Conservation (phyloP, 192 early-diverging fungal genomes). For the Backusella psychrophila region DNA sequence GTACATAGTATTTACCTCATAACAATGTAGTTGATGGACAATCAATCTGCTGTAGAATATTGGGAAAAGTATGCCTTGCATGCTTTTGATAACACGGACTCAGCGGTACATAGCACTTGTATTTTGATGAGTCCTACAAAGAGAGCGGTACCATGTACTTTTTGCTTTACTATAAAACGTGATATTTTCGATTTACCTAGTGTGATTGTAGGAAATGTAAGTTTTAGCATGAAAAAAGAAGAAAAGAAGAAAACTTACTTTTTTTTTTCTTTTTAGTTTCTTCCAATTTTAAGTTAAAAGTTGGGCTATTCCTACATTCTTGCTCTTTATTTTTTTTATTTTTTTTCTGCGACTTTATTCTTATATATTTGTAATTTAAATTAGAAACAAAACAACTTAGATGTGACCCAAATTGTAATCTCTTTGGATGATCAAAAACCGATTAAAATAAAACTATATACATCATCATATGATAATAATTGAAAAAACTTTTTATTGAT, state of each 20-base stretch:
- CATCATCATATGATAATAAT: background rate
- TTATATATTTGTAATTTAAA: background rate
- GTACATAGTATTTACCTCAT: background rate
- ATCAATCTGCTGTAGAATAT: slow-evolving; percentile 87
- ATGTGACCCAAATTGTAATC: background rate
- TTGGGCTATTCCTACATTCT: background rate
- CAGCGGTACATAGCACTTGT: slow-evolving; percentile 85
- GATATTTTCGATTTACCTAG: slow-evolving; percentile 96
- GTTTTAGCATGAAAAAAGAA: background rate
- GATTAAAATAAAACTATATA: background rate
- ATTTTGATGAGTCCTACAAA: slow-evolving; percentile 73
- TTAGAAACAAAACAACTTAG: slow-evolving; percentile 3
- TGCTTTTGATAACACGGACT: slow-evolving; percentile 93
- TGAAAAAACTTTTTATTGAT: background rate
- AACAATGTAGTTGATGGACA: slow-evolving; percentile 82
- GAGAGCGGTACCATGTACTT: slow-evolving; percentile 77
- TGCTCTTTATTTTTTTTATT: background rate
- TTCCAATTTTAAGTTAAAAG: slow-evolving; percentile 26
- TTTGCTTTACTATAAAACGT: slow-evolving; percentile 95
- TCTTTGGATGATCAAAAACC: background rate
- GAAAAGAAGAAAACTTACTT: background rate
- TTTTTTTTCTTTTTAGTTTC: slow-evolving; percentile 17
- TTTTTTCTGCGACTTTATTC: background rate
- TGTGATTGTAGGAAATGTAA: slow-evolving; percentile 74
- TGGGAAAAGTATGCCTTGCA: slow-evolving; percentile 93